Base-by-base conservation (phyloP, 306 rosid species). In the Prunus fruticosa region DNA sequence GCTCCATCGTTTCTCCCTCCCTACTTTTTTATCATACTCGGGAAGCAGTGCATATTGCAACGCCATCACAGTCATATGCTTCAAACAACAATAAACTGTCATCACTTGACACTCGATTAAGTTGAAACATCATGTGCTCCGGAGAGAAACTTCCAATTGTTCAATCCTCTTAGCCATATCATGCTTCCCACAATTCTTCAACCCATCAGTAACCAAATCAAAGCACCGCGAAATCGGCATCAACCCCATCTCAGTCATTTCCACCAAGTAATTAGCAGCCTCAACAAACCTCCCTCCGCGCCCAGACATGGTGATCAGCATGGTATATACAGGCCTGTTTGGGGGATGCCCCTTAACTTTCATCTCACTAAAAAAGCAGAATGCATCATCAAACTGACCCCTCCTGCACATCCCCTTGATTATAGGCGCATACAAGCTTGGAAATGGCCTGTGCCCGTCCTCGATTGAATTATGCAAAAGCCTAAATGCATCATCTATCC, bases 181-280 rank as follows among this genome's bases (percentile, higher is more conserved):
- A 84, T 94, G 96, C 54, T 94, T 94, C 49, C 98, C 98, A 80
- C 84, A 80, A 66, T 84, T 88, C 95, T 92, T 94, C 91, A 94
- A 81, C 1, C 98, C 97, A 83, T 92, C 97, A 9, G 95, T 81
- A 63, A 94, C 97, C 90, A 88, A 85, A 74, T 94, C 97, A 71
- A 92, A 91, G 69, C 96, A 92, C 51, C 97, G 81, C 0, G 97
- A 80, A 51, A 92, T 90, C 0, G 96, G 97, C 2, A 86, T 85
- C 88, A 90, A 85, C 41, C 97, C 98, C 23, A 84, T 51, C 78
- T 90, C 96, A 6, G 96, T 82, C 98, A 95, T 95, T 71, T 95
- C 98, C 81, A 89, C 28, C 75, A 95, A 78, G 57, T 85, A 92
- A 61, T 92, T 92, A 0, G 97, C 97, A 0, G 97, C 97, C 19